Evolutionary conservation across 2,329 filamentous ascomycete genomes (phyloP).

Genomic region (Fusarium torreyae): DNA sequence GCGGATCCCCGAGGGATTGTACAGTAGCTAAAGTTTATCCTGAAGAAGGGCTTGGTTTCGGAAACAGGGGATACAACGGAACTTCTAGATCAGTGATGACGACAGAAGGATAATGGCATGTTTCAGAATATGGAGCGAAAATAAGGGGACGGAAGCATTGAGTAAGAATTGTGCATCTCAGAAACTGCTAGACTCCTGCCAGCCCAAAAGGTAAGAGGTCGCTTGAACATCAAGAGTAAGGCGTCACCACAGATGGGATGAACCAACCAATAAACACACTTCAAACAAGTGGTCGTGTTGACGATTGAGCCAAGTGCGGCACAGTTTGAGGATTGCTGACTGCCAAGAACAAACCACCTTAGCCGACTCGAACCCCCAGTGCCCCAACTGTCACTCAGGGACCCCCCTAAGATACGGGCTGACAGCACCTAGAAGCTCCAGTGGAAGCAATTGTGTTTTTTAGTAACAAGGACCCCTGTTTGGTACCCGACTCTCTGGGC

Average conservation of each 20-base stretch:
- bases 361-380: neutral
- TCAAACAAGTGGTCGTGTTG: neutral
- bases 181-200: conserved; percentile 9
- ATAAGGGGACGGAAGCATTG: neutral
- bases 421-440: conserved; percentile 37
- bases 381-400: neutral
- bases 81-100: conserved; percentile 39
- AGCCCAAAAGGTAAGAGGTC: too few species aligned
- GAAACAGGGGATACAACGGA: conserved; percentile 25
- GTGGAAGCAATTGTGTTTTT: conserved; percentile 27
- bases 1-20: conserved; percentile 13
- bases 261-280: conserved; percentile 13
- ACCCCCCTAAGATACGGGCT: conserved; percentile 7
- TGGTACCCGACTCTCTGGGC: conserved; percentile 15
- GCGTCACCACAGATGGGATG: conserved; percentile 4
- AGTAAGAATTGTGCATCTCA: conserved; percentile 1
- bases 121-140: conserved; percentile 32
- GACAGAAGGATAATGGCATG: conserved; percentile 26
- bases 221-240: too few species aligned
- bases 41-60: conserved; percentile 11
- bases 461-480: conserved; percentile 29
- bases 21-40: conserved; percentile 22
- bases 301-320: conserved; percentile 21
- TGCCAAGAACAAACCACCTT: conserved; percentile 5
- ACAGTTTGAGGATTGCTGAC: conserved; percentile 7